Conservation (phyloP, 2,329 filamentous ascomycete species). For the Raffaelea arxii region DNA sequence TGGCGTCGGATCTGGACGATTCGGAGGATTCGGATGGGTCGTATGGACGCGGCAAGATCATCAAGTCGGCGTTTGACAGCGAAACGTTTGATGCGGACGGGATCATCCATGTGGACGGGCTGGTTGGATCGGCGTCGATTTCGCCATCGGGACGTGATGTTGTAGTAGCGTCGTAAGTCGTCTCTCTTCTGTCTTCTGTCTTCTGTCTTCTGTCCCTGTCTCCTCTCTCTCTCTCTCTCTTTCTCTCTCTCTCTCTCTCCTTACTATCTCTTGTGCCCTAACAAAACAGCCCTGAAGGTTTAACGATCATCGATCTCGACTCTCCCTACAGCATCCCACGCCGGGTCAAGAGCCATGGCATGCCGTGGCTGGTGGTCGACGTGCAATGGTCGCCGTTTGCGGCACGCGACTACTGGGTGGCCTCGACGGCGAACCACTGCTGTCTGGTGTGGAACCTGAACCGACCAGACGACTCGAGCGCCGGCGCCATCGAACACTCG, state of each 20-base stretch:
- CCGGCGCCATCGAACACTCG: constrained; percentile 71
- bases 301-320: constrained; percentile 88
- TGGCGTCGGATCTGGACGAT: constrained; percentile 27
- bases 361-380: constrained; percentile 91
- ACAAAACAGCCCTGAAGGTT: constrained; percentile 57
- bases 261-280: background rate
- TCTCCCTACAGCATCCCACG: constrained; percentile 80
- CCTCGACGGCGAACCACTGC: constrained; percentile 88
- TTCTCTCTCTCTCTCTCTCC: background rate
- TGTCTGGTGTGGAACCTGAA: constrained; percentile 91
- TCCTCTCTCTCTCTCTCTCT: background rate
- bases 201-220: no score
- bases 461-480: constrained; percentile 60
- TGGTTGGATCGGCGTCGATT: constrained; percentile 84
- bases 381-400: constrained; percentile 97
- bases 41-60: constrained; percentile 46
- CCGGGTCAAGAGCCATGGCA: constrained; percentile 69
- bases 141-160: constrained; percentile 86
- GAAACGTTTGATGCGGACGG: constrained; percentile 80
- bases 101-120: constrained; percentile 71
- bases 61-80: constrained; percentile 69
- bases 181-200: background rate
- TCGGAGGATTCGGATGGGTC: constrained; percentile 30
- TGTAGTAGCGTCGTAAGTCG: constrained; percentile 65
- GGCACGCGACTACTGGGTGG: constrained; percentile 81